phyloP scores from a whole-genome alignment of 2,329 filamentous ascomycete species.

The Xylariaceae sp. region DNA sequence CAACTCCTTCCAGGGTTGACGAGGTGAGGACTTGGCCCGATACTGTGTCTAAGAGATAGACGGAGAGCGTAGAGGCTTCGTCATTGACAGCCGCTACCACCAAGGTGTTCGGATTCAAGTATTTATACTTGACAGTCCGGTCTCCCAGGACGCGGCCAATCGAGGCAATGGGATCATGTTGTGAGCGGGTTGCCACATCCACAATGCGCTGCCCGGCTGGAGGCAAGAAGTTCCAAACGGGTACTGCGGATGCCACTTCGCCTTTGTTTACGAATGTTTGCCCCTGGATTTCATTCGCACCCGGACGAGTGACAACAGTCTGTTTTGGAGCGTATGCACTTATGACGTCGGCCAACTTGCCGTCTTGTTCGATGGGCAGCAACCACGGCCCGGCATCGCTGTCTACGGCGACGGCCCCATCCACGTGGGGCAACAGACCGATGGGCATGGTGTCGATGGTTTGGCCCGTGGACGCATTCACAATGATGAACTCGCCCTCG shows the following conservation, averaged over 20 bases:
- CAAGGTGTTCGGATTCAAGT: constrained; percentile 82
- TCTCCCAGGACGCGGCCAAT: constrained; percentile 93
- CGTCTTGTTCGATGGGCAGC: constrained; percentile 51
- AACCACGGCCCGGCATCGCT: constrained; percentile 52
- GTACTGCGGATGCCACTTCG: constrained; percentile 41
- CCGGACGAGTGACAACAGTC: constrained; percentile 52
- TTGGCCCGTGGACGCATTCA: constrained; percentile 53
- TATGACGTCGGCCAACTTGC: constrained; percentile 47
- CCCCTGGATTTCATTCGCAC: constrained; percentile 52
- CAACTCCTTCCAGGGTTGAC: constrained; percentile 68
- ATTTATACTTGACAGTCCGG: constrained; percentile 94
- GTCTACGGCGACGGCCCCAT: constrained; percentile 52
- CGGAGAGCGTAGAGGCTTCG: constrained; percentile 56
- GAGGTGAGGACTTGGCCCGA: constrained; percentile 79
- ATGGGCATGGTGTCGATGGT: constrained; percentile 43
- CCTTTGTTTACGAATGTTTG: constrained; percentile 49
- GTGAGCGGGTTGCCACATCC: constrained; percentile 63
- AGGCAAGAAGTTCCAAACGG: constrained; percentile 72
- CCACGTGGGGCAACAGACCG: constrained; percentile 39
- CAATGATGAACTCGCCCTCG: constrained; percentile 60
- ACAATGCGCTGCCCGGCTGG: constrained; percentile 65
- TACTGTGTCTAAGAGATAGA: constrained; percentile 82
- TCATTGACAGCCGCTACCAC: constrained; percentile 70
- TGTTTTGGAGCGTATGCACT: constrained; percentile 48
- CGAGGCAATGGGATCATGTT: constrained; percentile 85